These are phyloP conservation scores for Mycena chlorophos DNA, from an alignment of 768 basidiomycete genomes.

Conservation along the genomic window DNA sequence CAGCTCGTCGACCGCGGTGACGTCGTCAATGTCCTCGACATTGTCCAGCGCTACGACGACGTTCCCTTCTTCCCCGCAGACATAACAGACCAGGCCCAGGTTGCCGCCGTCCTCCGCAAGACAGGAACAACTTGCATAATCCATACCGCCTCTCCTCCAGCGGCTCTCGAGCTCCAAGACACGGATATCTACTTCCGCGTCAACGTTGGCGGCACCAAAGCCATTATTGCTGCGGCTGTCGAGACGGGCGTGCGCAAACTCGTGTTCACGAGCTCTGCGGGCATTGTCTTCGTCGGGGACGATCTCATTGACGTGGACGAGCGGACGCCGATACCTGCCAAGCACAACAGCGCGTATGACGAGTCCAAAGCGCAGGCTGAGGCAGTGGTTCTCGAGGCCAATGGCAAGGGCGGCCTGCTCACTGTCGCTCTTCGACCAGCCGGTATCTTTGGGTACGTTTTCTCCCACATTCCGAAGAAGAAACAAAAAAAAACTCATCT, in stretches of 20 bases:
- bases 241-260: conserved; percentile 76
- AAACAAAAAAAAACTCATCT: too few relatives aligned
- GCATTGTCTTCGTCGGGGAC: conserved; percentile 82
- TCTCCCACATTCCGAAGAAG: neutral
- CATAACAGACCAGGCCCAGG: conserved; percentile 74
- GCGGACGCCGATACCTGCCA: conserved; percentile 70
- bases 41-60: conserved; percentile 88
- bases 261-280: conserved; percentile 92
- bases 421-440: conserved; percentile 92
- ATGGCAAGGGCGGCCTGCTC: conserved; percentile 77
- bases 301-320: conserved; percentile 89
- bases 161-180: conserved; percentile 49
- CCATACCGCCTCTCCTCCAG: conserved; percentile 89
- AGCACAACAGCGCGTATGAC: conserved; percentile 88
- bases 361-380: conserved; percentile 92
- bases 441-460: conserved; percentile 88
- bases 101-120: conserved; percentile 74
- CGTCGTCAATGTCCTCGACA: conserved; percentile 83
- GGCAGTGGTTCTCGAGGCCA: conserved; percentile 77
- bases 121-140: conserved; percentile 88
- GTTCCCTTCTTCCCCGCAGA: conserved; percentile 88
- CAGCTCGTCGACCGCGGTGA: conserved; percentile 78
- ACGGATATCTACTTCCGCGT: conserved; percentile 84
- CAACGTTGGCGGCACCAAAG: conserved; percentile 88
- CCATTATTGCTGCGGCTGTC: conserved; percentile 80